phyloP scores from a whole-genome alignment of 2,329 filamentous ascomycete genomes.

The Calonectria hongkongensis region DNA sequence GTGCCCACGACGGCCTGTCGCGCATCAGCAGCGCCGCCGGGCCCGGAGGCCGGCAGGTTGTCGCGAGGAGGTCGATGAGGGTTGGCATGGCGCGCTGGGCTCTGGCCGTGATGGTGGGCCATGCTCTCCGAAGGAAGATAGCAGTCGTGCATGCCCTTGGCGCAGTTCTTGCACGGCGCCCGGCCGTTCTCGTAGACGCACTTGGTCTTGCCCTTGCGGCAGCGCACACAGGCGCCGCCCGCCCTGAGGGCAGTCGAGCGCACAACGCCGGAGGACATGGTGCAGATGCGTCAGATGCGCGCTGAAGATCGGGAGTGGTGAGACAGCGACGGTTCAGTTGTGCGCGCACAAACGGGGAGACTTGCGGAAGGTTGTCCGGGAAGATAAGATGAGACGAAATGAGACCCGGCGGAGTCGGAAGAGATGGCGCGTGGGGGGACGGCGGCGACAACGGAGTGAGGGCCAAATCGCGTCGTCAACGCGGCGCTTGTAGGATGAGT shows the following conservation, averaged over 20 bases:
- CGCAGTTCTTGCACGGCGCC: conserved; percentile 78
- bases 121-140: conserved; percentile 77
- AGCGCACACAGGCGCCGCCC: conserved; percentile 77
- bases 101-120: conserved; percentile 76
- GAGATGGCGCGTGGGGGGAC: conserved; percentile 31
- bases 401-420: conserved; percentile 40
- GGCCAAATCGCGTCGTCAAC: conserved; percentile 25
- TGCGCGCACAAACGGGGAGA: conserved; percentile 28
- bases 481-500: conserved; percentile 12
- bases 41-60: conserved; percentile 71
- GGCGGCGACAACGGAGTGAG: conserved; percentile 25
- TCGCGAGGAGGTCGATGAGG: conserved; percentile 72
- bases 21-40: conserved; percentile 66
- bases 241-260: conserved; percentile 76
- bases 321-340: conserved; percentile 30
- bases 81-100: conserved; percentile 69
- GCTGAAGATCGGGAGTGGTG: conserved; percentile 29
- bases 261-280: conserved; percentile 69
- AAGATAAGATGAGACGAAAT: conserved; percentile 35
- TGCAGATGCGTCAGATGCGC: conserved; percentile 16
- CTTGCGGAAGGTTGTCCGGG: conserved; percentile 29
- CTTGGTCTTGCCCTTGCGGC: conserved; percentile 79
- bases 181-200: conserved; percentile 78
- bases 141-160: conserved; percentile 78
- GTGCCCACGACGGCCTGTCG: conserved; percentile 65